Base-by-base conservation (phyloP, 805 yeast species). In the Lipomyces sp. region DNA sequence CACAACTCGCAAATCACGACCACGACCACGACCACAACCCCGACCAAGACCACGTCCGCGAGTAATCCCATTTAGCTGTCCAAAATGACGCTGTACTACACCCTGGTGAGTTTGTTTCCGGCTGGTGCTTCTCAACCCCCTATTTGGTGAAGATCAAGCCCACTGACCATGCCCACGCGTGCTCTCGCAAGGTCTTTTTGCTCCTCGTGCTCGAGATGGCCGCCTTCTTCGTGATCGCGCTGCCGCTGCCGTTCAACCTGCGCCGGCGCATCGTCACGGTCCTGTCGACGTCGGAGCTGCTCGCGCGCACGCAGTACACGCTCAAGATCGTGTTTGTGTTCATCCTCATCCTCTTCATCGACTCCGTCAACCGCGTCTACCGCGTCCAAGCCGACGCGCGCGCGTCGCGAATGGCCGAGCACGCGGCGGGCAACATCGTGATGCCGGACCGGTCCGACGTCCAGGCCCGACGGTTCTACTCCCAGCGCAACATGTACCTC, bases 401-500 rank as follows among this genome's bases (percentile, higher is more conserved):
- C n/a, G n/a, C n/a, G n/a, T n/a, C n/a, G n/a, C n/a, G n/a, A n/a
- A n/a, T n/a, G n/a, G 67, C 71, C 36, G 69, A 73, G 16, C 62
- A 64, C 34, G 62, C 60, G 39, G 66, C 65, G 44, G 68, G 70
- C 40, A 62, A 66, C 35, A 64, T 70, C 40, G 53, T 50, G 48
- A 45, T 63, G 43, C 47, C 61, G 35, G 91, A 86, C 61, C 76
- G 96, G 52, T 72, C 88, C 19, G 98, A 93, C 64, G 75, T 86
- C 49, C 89, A 85, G 68, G 93, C 96, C 21, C 80, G 96, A 69
- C 79, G 89, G 64, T 93, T 93, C 70, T 90, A 90, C 65, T 88
- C 97, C 19, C 98, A 93, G 73, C 82, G 99, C 73, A 93, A 93
- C 74, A 81, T 89, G 83, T 93, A 93, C 63, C 76, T 93, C 44